Conservation (phyloP, 108 stramenopile species). For the Cyclotella baltica region DNA sequence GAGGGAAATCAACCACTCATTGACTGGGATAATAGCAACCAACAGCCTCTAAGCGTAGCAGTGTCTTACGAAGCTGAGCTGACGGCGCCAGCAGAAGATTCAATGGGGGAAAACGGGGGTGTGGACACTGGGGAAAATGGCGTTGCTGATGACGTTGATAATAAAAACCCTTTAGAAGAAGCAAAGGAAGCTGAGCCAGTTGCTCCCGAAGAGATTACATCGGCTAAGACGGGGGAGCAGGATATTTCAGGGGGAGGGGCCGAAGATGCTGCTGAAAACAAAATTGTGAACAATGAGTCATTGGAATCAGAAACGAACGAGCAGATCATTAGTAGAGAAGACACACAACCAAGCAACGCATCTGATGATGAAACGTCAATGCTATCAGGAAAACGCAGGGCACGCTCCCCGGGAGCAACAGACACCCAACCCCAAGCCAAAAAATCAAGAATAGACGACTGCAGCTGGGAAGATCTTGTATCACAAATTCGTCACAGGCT, state of each 20-base stretch:
- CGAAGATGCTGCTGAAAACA: background rate
- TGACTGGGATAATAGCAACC: background rate
- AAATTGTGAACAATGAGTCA: background rate
- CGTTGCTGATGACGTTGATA: background rate
- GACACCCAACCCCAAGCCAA: background rate
- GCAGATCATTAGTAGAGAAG: background rate
- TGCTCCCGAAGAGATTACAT: background rate
- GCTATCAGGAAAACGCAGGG: constrained; percentile 14
- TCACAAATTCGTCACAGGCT: constrained; percentile 27
- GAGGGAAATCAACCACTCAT: background rate
- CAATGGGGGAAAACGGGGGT: background rate
- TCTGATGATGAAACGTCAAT: background rate
- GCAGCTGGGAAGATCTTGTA: constrained; percentile 33
- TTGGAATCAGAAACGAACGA: background rate
- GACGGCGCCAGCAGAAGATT: constrained; percentile 1
- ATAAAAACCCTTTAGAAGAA: background rate
- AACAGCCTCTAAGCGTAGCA: background rate
- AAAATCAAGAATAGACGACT: background rate
- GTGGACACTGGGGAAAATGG: background rate
- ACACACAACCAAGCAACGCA: background rate
- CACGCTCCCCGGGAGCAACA: background rate
- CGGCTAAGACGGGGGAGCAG: background rate
- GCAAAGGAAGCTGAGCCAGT: background rate
- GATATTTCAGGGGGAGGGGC: background rate
- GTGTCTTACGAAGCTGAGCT: constrained; percentile 9